Base-by-base conservation (phyloP, 2,329 filamentous ascomycete species). In the Trichoderma sp. region DNA sequence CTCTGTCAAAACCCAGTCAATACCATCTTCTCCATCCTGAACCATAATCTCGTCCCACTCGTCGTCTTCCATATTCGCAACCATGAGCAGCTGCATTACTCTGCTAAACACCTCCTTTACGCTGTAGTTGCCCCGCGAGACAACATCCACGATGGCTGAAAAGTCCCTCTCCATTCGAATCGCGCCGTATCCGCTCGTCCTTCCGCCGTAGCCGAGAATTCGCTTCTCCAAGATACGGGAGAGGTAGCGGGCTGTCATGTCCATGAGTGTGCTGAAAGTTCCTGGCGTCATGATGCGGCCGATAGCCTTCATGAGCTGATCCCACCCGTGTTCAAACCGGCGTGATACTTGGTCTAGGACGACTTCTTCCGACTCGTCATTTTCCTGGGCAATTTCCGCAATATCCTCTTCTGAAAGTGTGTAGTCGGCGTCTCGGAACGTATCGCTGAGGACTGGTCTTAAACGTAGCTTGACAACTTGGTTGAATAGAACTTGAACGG, bases 21-120 rank as follows among this genome's bases (percentile, higher is more conserved):
- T 88, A 13, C 87, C 91, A 61, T 87, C 89, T 14, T 89, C 87
- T 43, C 82, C 84, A 37, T 83, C 80, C 29, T 77, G 70, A 52
- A 85, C 81, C 7, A 79, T 76, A 49, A 94, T 80, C 79, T 96
- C 93, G 59, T 95, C 92, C 92, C 94, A 97, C 80, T 97, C 95
- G 69, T 97, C 94, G 40, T 96, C 92, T 77, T 97, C 94, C 93
- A 97, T 96, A 74, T 94, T 95, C 77, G 95, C 89, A 19, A 97
- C 88, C 84, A 96, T 88, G 69, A 92, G 88, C 74, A 97, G 90
- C 84, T 97, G 93, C 70, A 86, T 85, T 69, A 92, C 92, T 75
- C 90, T 88, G 33, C 86, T 85, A 81, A 97, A 97, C 3, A 87
- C 81, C 76, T 97, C 94, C 37, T 93, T 85, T 43, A 96, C 86